Evolutionary conservation across 495 filamentous ascomycete species (phyloP), one percentile per base, ranked within the genome.

Genomic region (Xylaria intraflava): DNA sequence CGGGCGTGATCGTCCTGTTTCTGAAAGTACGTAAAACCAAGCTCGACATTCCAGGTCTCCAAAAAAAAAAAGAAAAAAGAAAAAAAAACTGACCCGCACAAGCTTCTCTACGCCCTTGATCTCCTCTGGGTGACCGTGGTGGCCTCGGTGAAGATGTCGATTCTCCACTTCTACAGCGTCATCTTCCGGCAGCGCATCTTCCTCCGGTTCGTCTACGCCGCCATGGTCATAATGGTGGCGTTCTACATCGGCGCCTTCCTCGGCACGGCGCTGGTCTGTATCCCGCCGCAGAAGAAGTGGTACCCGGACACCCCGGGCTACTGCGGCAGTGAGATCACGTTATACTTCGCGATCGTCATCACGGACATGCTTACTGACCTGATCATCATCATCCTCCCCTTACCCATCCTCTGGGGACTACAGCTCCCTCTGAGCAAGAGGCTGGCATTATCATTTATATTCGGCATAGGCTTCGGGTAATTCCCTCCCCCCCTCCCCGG

Each of bases 81-180:
- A 44, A 20, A n/a, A 6, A 44, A 44, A n/a, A n/a, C n/a, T n/a
- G n/a, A n/a, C n/a, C n/a, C n/a, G n/a, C 5, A 20, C 42, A 4
- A 47, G 46, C 46, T 49, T 6, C 10, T 49, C 11, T 49, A 49
- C 12, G 20, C 24, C 19, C 7, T 49, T 12, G 46, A 49, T 16
- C 31, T 49, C 10, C 46, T 49, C 30, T 49, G 36, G 36, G 36
- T 20, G 14, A 40, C 36, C 4, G 12, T n/a, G 14, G 36, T 40
- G 36, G 19, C 36, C 11, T 7, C 6, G 43, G 20, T 46, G 1
- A 48, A 48, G 14, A 1, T 48, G 0, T 48, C 46, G 6, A 48
- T 48, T 16, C 46, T 48, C 16, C 46, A 48, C 11, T 48, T 48
- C 46, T 48, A 48, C 20, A 38, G 2, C 20, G 31, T 48, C 6